Evolutionary conservation across 768 basidiomycete species (phyloP).

Genomic region (Crepidotus variabilis): DNA sequence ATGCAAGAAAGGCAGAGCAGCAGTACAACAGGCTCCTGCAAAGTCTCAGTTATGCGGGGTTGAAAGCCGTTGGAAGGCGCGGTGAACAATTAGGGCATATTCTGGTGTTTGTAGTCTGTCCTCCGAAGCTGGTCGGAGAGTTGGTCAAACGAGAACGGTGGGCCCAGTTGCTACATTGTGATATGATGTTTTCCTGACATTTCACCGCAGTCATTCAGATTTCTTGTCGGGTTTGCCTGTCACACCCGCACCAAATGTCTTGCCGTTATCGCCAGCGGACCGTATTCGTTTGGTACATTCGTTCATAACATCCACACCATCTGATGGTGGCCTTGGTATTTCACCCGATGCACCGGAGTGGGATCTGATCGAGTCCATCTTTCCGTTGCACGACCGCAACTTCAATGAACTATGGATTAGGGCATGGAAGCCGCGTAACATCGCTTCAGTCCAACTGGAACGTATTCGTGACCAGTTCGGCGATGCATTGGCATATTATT

Average conservation of each 20-base stretch:
- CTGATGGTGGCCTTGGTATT: slow-evolving; percentile 86
- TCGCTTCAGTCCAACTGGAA: slow-evolving; percentile 62
- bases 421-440: slow-evolving; percentile 64
- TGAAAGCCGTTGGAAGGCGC: slow-evolving; percentile 69
- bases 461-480: slow-evolving; percentile 78
- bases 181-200: neutral
- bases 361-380: slow-evolving; percentile 77
- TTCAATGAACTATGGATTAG: slow-evolving; percentile 81
- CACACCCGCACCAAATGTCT: slow-evolving; percentile 38
- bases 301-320: slow-evolving; percentile 62
- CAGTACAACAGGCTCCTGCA: slow-evolving; percentile 68
- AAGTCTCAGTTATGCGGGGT: slow-evolving; percentile 55
- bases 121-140: slow-evolving; percentile 52
- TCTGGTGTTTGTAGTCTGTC: slow-evolving; percentile 73
- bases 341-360: slow-evolving; percentile 68
- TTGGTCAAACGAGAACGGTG: slow-evolving; percentile 76
- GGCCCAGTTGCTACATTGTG: slow-evolving; percentile 19
- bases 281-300: slow-evolving; percentile 75
- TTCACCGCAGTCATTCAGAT: slow-evolving; percentile 55
- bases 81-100: slow-evolving; percentile 77
- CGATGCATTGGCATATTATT: slow-evolving; percentile 82
- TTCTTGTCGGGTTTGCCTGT: slow-evolving; percentile 73
- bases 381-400: slow-evolving; percentile 78
- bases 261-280: slow-evolving; percentile 63
- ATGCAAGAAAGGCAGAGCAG: slow-evolving; percentile 58